These are phyloP conservation scores for Neurospora sp. DNA, from an alignment of 2,329 filamentous ascomycete species.

Conservation along the genomic window DNA sequence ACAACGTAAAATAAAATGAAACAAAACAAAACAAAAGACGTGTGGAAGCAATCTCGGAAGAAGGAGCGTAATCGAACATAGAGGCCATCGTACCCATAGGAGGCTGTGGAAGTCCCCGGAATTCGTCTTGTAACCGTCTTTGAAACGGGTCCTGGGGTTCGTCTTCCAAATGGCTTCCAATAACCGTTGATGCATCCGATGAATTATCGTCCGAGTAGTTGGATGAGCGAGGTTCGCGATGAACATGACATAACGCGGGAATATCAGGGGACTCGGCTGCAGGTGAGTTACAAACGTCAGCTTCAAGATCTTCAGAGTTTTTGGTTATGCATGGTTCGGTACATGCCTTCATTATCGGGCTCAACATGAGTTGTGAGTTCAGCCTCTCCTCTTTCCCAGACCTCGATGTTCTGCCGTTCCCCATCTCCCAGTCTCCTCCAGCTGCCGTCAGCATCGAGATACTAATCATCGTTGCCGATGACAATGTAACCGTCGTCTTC, in stretches of 20 bases:
- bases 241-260: neutral
- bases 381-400: neutral
- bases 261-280: neutral
- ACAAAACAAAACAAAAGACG: no score
- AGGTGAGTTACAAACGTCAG: neutral
- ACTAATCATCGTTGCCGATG: neutral
- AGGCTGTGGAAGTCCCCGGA: neutral
- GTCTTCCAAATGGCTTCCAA: neutral
- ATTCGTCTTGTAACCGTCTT: neutral
- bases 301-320: neutral
- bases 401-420: neutral
- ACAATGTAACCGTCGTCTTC: neutral
- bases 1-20: no score
- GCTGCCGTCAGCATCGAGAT: neutral
- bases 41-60: neutral
- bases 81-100: neutral
- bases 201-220: neutral
- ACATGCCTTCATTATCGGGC: neutral
- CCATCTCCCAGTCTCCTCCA: neutral
- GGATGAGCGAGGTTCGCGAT: neutral
- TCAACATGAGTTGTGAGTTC: neutral
- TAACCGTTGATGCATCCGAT: neutral
- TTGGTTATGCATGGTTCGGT: neutral
- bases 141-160: neutral
- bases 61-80: neutral